These are phyloP conservation scores for Fusarium sp. DNA, from an alignment of 2,329 filamentous ascomycete species.

Conservation along the genomic window DNA sequence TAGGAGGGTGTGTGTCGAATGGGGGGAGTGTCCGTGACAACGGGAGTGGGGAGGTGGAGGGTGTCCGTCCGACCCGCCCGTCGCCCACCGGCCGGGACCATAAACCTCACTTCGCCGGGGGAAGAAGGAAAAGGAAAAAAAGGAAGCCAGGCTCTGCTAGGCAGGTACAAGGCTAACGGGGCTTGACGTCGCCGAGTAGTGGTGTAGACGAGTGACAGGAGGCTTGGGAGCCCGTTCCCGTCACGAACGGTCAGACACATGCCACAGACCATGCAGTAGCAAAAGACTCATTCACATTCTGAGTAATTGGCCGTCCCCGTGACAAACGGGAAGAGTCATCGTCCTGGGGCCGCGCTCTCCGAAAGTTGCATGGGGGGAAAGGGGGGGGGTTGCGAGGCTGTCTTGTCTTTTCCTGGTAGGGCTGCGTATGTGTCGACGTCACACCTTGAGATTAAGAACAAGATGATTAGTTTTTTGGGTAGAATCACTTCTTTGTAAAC, in stretches of 20 bases:
- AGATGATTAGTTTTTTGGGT: background rate
- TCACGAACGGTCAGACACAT: background rate
- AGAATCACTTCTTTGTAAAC: background rate
- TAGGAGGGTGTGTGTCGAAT: background rate
- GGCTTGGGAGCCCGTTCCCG: background rate
- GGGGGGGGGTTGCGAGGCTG: constrained; percentile 6
- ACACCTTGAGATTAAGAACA: background rate
- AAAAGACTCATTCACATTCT: background rate
- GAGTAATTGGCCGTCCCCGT: constrained; percentile 22
- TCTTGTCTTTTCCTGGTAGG: constrained; percentile 2
- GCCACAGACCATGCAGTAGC: background rate
- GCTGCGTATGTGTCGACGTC: constrained; percentile 41
- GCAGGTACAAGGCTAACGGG: background rate
- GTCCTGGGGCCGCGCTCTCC: constrained; percentile 12
- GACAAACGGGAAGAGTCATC: constrained; percentile 36
- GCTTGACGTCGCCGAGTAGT: background rate
- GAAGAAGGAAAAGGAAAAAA: background rate
- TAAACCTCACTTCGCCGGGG: background rate
- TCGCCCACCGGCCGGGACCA: background rate
- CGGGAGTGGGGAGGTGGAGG: background rate
- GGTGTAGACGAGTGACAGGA: background rate
- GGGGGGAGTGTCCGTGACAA: background rate
- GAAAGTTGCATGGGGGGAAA: background rate
- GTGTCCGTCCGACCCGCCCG: background rate
- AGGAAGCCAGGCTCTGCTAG: background rate